Conservation (phyloP, 495 filamentous ascomycete genomes). For the Aspergillus leporis region DNA sequence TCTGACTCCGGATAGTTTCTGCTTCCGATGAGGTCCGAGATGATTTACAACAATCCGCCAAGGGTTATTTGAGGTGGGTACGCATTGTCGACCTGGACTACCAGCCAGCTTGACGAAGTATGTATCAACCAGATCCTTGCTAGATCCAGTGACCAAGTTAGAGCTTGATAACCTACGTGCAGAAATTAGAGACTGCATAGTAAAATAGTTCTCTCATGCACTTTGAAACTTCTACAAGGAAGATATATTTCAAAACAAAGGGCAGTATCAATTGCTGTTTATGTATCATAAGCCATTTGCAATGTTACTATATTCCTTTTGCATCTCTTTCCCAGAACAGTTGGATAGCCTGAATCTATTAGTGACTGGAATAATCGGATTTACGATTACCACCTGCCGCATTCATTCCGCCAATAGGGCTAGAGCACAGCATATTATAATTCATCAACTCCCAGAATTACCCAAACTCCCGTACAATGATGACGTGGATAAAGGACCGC, state of each 20-base stretch:
- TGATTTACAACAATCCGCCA: not conserved
- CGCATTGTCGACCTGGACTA: not conserved
- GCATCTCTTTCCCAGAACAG: not conserved
- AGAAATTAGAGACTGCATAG: not conserved
- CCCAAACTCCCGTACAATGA: not conserved
- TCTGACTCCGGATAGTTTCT: not conserved
- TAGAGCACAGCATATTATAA: not conserved
- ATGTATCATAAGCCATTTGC: not conserved
- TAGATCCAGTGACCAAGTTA: not conserved
- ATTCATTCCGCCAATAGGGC: not conserved
- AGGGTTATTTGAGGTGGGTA: not conserved
- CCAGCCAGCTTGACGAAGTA: not conserved
- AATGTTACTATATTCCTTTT: not conserved
- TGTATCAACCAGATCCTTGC: not conserved
- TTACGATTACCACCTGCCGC: not conserved
- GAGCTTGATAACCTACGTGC: not conserved
- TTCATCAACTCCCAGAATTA: not conserved
- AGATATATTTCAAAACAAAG: not conserved
- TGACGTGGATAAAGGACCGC: not conserved
- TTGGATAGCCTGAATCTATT: not conserved
- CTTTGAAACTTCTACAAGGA: not conserved
- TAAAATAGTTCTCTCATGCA: not conserved
- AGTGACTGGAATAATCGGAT: not conserved
- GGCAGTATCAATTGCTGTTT: not conserved
- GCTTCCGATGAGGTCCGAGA: not conserved